These are phyloP conservation scores for Calonectria pteridis DNA, from an alignment of 2,329 filamentous ascomycete species.

Conservation along the genomic window DNA sequence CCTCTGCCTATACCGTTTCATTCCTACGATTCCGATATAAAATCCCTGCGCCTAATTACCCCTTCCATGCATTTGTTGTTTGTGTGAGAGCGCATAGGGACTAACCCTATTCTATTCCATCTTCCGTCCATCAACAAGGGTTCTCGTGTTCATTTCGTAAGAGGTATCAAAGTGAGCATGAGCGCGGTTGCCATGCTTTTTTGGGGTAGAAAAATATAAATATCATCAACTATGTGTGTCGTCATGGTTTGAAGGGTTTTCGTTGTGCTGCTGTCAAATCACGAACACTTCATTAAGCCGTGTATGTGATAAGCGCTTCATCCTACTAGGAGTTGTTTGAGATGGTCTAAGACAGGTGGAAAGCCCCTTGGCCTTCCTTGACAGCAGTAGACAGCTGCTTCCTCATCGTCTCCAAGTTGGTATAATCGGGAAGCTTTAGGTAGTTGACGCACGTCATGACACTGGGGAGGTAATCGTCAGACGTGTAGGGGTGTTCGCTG, in stretches of 20 bases:
- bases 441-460: constrained; percentile 99
- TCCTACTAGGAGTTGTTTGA: background rate
- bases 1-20: constrained; percentile 29
- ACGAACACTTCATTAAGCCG: background rate
- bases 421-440: constrained; percentile 97
- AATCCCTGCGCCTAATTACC: constrained; percentile 41
- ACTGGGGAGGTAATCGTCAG: constrained; percentile 98
- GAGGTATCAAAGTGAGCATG: constrained; percentile 37
- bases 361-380: constrained; percentile 95
- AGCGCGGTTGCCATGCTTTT: constrained; percentile 33
- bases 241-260: background rate
- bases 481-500: constrained; percentile 92
- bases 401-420: constrained; percentile 79
- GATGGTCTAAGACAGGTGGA: constrained; percentile 84
- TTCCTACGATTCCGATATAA: constrained; percentile 35
- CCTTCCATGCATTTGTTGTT: constrained; percentile 42
- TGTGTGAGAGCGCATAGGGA: constrained; percentile 26
- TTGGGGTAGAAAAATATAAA: constrained; percentile 6
- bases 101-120: constrained; percentile 43
- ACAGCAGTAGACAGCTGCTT: constrained; percentile 87
- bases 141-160: constrained; percentile 40
- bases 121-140: constrained; percentile 35
- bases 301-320: background rate
- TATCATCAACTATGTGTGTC: constrained; percentile 18
- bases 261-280: background rate